Percentiles rank a stretch among this genome's conserved stretches.
Evolutionary conservation across 441 rosid species (phyloP).

Genomic region (Mallotus japonicus): DNA sequence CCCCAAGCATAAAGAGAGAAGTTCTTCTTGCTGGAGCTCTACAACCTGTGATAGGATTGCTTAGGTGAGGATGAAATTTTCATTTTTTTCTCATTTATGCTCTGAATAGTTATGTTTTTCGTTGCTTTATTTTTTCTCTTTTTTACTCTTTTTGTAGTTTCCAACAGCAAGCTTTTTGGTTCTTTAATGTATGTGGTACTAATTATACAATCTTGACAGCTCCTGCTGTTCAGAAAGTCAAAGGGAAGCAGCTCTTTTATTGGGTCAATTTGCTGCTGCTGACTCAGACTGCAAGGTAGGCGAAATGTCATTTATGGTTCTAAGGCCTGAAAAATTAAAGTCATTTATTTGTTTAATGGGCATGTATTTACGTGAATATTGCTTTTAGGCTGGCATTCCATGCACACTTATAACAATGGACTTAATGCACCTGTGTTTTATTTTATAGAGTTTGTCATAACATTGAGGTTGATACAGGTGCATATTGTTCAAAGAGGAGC

Average conservation of each 20-base stretch:
- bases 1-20: constrained; percentile 82
- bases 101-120: neutral
- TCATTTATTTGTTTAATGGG: neutral
- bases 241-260: constrained; percentile 91
- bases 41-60: constrained; percentile 86
- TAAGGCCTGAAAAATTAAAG: neutral
- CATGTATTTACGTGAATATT: neutral
- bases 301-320: neutral
- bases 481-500: constrained; percentile 99
- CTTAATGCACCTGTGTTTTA: neutral
- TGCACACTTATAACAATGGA: no score
- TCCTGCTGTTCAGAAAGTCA: constrained; percentile 94
- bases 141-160: no score
- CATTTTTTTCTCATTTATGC: neutral
- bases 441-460: constrained; percentile 5
- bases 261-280: constrained; percentile 96
- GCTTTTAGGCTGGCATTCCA: neutral
- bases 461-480: constrained; percentile 49
- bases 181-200: constrained; percentile 7
- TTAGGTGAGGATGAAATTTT: constrained; percentile 43
- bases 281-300: constrained; percentile 97
- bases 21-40: constrained; percentile 86
- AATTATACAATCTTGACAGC: constrained; percentile 38
- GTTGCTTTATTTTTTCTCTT: no score
- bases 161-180: no score